A percentile compares a stretch with the other conserved stretches of the same genome.
Conservation (phyloP, 2,329 filamentous ascomycete genomes). For the Talaromyces funiculosus region DNA sequence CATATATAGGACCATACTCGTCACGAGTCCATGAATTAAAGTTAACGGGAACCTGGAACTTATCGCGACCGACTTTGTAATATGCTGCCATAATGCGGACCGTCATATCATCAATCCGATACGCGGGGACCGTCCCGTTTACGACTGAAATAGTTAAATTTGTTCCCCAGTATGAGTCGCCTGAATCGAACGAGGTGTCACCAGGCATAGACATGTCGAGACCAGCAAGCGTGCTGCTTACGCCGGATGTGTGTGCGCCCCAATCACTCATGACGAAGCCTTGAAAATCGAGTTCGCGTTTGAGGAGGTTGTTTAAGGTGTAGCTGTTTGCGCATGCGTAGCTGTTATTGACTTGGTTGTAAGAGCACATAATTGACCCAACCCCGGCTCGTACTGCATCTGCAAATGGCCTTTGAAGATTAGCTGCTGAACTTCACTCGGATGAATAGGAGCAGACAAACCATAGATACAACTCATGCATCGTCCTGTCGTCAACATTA, state of each 20-base stretch:
- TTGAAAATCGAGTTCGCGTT: constrained; percentile 68
- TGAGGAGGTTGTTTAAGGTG: constrained; percentile 58
- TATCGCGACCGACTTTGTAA: constrained; percentile 57
- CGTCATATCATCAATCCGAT: constrained; percentile 85
- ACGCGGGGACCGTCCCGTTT: constrained; percentile 83
- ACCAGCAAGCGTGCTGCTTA: constrained; percentile 59
- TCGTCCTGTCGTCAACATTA: constrained; percentile 59
- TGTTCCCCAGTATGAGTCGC: constrained; percentile 70
- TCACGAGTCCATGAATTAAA: constrained; percentile 83
- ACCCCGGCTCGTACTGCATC: constrained; percentile 63
- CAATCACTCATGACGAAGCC: constrained; percentile 67
- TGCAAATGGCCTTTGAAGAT: constrained; percentile 50
- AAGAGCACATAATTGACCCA: constrained; percentile 67
- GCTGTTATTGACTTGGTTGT: constrained; percentile 65
- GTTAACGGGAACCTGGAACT: constrained; percentile 57
- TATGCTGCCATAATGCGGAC: constrained; percentile 68
- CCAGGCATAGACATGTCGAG: constrained; percentile 82
- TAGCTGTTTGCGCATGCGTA: constrained; percentile 62
- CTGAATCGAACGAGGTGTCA: constrained; percentile 70
- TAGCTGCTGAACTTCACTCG: background rate
- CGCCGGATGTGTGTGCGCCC: constrained; percentile 69
- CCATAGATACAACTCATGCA: constrained; percentile 62
- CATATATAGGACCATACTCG: constrained; percentile 65
- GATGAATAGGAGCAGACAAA: constrained; percentile 44
- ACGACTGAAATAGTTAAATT: constrained; percentile 83